Base-by-base conservation (phyloP, 352 stramenopile species). In the Pythium guiyangense region DNA sequence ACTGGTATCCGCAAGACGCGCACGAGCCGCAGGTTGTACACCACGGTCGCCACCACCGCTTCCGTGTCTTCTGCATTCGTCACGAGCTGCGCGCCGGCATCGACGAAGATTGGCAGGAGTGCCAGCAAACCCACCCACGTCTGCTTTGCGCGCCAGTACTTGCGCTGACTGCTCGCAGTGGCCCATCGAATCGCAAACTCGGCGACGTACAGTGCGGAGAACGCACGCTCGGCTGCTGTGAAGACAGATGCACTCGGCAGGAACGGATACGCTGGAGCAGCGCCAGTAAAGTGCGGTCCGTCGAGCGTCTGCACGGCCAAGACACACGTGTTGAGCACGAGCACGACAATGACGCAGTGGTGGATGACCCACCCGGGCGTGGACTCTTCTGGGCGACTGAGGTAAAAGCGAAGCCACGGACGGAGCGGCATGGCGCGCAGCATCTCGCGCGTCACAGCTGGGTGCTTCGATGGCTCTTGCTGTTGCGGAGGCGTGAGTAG, bases 291-390 rank as follows among this genome's bases (percentile, higher is more conserved):
- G 22, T 70, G 73, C 2, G 77, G 79, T 14, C 77, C 79, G 17
- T 90, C 79, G 5, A 84, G 62, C 4, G 77, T 87, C 37, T 82
- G 63, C 0, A 44, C 47, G 6, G 77, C 60, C 62, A 86, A 75
- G 20, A 71, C 43, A 10, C 48, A 57, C 11, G 79, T 59, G 50
- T 86, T 77, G 29, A 29, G 10, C 1, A 77, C 5, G n/a, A 79
- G 43, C 2, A 78, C 35, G 0, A 82, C 22, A 53, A 78, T 64
- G 25, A 78, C 22, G 18, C 64, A 22, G 15, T 74, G 67, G 42
- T 80, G 73, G 2, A 84, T 15, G 9, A 59, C 18, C 71, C 75
- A 78, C 9, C 75, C 73, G 17, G 74, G 4, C 26, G 49, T 54
- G 8, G 75, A 78, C 46, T 83, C 64, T 46, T 83, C 73, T 0